Evolutionary conservation across 305 asterid genomes (phyloP), one percentile per base, ranked within the genome.

Genomic region (Plantago rigida): DNA sequence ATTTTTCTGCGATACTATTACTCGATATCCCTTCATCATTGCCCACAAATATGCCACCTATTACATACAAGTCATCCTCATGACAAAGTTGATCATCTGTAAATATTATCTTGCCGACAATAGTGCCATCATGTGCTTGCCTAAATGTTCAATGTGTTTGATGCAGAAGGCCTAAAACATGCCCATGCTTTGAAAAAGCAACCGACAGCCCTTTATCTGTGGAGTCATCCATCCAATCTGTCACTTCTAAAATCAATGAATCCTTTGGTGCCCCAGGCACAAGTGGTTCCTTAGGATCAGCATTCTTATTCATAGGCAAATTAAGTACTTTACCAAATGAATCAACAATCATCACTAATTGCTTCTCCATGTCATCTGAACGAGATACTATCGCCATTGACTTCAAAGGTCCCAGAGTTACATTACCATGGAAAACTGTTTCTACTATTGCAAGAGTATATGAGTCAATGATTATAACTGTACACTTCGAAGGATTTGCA

Each of bases 381-480:
- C 83, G 71, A 39, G 70, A 72, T 64, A 84, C 69, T 59, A 89
- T 71, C 34, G 82, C 71, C 78, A 81, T 85, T 56, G 87, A 89
- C 77, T 83, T 84, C 82, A 89, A 85, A 39, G 89, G 86, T 62
- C 97, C 95, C 67, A 87, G 73, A 51, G 83, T 71, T 55, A 85
- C 71, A 77, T 70, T 78, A 56, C 95, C 99, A 73, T 85, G 94
- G 78, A 84, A 81, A 65, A 92, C 80, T 49, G 96, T 89, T 71
- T 82, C 96, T 70, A 92, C 94, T 65, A 84, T 79, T 47, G 81
- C 74, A 68, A 92, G 97, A 13, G 91, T 79, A 77, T 66, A 83
- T 0, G 94, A 78, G 75, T 92, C 99, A 47, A 89, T 77, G 14
- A 92, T 79, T 47, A 85, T 65, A 63, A 89, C 82, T 36, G 92